Conservation (phyloP, 78 protist species). For the Goniomonas avonlea region DNA sequence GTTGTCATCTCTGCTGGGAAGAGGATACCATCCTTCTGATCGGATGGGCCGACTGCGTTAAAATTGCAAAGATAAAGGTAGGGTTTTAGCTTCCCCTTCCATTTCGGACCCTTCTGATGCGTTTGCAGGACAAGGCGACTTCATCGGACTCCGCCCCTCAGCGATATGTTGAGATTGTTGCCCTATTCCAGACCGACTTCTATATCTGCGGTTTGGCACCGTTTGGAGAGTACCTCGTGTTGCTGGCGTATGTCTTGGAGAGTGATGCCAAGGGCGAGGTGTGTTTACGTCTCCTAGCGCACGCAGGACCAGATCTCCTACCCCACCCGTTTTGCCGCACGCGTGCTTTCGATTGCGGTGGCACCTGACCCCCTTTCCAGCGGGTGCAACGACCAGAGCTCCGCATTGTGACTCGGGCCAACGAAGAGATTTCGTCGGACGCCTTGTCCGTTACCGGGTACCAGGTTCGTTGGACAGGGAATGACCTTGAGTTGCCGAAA, state of each 20-base stretch:
- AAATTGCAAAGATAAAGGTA: not conserved
- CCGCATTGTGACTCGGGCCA: constrained; percentile 46
- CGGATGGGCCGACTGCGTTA: constrained; percentile 78
- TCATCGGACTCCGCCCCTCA: not conserved
- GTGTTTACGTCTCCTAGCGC: not conserved
- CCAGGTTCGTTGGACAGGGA: constrained; percentile 51
- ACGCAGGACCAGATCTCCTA: no score
- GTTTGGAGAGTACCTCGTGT: constrained; percentile 51
- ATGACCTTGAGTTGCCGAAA: constrained; percentile 51
- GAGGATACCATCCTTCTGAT: constrained; percentile 58
- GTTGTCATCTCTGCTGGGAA: constrained; percentile 72
- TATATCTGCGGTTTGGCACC: constrained; percentile 69
- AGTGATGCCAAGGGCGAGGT: not conserved
- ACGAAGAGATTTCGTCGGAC: constrained; percentile 54
- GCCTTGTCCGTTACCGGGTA: constrained; percentile 56
- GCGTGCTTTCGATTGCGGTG: not conserved
- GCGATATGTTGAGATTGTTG: constrained; percentile 23
- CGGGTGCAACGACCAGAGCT: constrained; percentile 41
- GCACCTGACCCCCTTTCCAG: not conserved
- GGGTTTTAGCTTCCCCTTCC: not conserved
- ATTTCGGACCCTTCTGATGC: not conserved
- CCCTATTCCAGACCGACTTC: constrained; percentile 55
- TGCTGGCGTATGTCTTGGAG: constrained; percentile 47
- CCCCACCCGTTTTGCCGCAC: not conserved
- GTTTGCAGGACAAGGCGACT: no score